Evolutionary conservation across 331 rosid genomes (phyloP), one percentile per base, ranked within the genome.

Genomic region (Pyracantha coccinea): DNA sequence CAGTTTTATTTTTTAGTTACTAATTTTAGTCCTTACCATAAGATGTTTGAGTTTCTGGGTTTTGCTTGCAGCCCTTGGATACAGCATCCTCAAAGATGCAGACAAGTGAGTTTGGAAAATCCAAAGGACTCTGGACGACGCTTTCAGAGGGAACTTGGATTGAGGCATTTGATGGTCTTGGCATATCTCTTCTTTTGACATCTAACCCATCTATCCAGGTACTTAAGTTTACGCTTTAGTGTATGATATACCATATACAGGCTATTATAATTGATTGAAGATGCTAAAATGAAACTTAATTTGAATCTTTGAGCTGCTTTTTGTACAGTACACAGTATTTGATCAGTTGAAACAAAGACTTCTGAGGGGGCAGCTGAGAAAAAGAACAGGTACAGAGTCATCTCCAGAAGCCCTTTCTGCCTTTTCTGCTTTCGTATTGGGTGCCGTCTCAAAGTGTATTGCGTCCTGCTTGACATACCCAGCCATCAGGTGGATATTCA

Each of bases 401-500:
- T 88, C 96, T 78, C 91, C 92, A 0, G 93, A 85, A 84, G 87
- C 91, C 73, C 95, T 94, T 62, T 90, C 99, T 75, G 96, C 99
- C 21, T 77, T 85, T 83, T 81, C 85, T 78, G 99, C 97, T 75
- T 94, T 94, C 71, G 14, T 86, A 71, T 81, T 94, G 38, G 99
- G 97, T 69, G 99, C 99, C 20, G 86, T 87, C 81, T 88, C 99
- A 69, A 94, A 94, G 84, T 92, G 99, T 77, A 89, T 87, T 8
- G 99, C 99, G 17, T 88, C 99, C 14, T 74, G 91, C 89, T 77
- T 94, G 85, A 94, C 99, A 65, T 94, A 94, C 93, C 99, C 99
- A 21, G 97, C 99, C 68, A 90, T 94, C 91, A 94, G 97, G 99
- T 94, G 71, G 64, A 76, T 71, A 24, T 21, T 79, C 75, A 52